These are phyloP conservation scores for Fragaria nilgerrensis DNA, from an alignment of 306 rosid genomes.

Conservation along the genomic window DNA sequence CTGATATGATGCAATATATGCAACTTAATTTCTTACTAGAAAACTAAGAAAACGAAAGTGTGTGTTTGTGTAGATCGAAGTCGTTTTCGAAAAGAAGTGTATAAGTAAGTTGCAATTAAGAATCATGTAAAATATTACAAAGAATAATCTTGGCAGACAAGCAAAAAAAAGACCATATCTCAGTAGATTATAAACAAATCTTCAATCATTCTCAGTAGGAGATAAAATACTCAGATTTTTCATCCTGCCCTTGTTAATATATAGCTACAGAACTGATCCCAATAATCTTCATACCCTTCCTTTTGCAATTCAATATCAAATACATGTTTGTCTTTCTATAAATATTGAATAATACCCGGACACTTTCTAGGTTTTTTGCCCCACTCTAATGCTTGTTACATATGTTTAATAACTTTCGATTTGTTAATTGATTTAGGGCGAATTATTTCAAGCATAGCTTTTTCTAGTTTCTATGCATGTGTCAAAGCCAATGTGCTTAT, in stretches of 20 bases:
- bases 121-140: slow-evolving; percentile 20
- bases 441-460: slow-evolving; percentile 35
- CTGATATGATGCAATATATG: not conserved
- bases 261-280: slow-evolving; percentile 32
- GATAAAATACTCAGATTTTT: slow-evolving; percentile 24
- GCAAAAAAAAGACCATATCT: slow-evolving; percentile 43
- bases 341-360: slow-evolving; percentile 25
- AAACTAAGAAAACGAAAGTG: not conserved
- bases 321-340: slow-evolving; percentile 32
- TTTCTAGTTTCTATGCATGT: slow-evolving; percentile 31
- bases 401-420: slow-evolving; percentile 1
- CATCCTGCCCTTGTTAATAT: slow-evolving; percentile 18
- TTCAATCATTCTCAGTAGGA: slow-evolving; percentile 43
- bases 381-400: slow-evolving; percentile 23
- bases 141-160: slow-evolving; percentile 43
- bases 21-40: not conserved
- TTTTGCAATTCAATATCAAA: slow-evolving; percentile 21
- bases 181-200: slow-evolving; percentile 41
- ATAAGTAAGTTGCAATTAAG: slow-evolving; percentile 5
- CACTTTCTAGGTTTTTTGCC: slow-evolving; percentile 28
- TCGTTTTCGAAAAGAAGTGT: slow-evolving; percentile 1
- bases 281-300: slow-evolving; percentile 20
- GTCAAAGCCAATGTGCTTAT: slow-evolving; percentile 31
- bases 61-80: not conserved
- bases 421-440: slow-evolving; percentile 25